Evolutionary conservation across 2,329 filamentous ascomycete species (phyloP).

Genomic region (Hymenoscyphus scutula): DNA sequence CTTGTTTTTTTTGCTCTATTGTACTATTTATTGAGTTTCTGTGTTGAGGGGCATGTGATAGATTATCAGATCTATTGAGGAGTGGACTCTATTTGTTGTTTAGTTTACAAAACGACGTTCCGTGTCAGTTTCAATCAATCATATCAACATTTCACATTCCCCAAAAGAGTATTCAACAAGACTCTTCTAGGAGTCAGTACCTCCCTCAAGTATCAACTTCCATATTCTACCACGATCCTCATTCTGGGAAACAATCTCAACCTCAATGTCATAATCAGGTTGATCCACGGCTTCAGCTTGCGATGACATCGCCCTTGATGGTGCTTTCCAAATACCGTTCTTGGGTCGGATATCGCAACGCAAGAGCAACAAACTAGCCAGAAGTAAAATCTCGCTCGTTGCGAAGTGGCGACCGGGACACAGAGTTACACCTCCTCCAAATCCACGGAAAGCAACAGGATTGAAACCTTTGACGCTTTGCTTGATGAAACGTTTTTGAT

Average conservation of each 20-base stretch:
- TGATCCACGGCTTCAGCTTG: slow-evolving; percentile 23
- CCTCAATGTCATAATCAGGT: slow-evolving; percentile 25
- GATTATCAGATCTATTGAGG: too few species aligned
- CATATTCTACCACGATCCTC: slow-evolving; percentile 12
- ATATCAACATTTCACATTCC: too few species aligned
- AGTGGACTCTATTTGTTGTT: too few species aligned
- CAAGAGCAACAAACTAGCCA: slow-evolving; percentile 25
- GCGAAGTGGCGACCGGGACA: slow-evolving; percentile 40
- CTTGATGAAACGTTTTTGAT: slow-evolving; percentile 36
- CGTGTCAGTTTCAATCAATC: too few species aligned
- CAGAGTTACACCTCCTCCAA: slow-evolving; percentile 39
- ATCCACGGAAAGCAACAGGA: slow-evolving; percentile 27
- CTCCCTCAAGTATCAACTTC: not conserved
- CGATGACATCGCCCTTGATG: slow-evolving; percentile 18
- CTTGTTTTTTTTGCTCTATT: too few species aligned
- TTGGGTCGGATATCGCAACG: slow-evolving; percentile 23
- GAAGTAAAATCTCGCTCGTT: slow-evolving; percentile 37
- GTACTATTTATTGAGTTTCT: too few species aligned
- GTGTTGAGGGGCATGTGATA: too few species aligned
- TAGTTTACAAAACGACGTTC: too few species aligned
- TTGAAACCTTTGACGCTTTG: slow-evolving; percentile 21
- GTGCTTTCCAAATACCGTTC: not conserved
- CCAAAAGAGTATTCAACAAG: too few species aligned
- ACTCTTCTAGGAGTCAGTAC: not conserved
- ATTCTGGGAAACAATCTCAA: slow-evolving; percentile 20